Evolutionary conservation across 2,329 filamentous ascomycete species (phyloP), one percentile per base, ranked within the genome.

Genomic region (Alternaria rosae): DNA sequence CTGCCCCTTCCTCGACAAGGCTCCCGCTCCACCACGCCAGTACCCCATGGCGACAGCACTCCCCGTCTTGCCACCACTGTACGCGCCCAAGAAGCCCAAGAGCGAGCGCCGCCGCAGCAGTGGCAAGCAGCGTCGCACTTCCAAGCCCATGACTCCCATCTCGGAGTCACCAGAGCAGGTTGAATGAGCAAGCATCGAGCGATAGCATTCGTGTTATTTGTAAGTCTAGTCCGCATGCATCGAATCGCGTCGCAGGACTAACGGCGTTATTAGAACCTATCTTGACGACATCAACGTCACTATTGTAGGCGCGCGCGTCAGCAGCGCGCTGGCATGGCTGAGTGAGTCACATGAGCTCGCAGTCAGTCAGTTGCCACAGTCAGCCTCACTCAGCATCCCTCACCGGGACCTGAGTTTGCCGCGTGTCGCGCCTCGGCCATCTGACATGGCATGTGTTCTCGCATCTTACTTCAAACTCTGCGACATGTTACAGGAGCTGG

Each of bases 111-210:
- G 78, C 65, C 74, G 78, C 69, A 76, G 77, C 70, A 80, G 78
- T 59, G 76, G 74, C 66, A 82, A 81, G 75, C 72, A 75, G 59
- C 73, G 77, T 43, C 74, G 78, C 55, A 67, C 76, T 3, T 79
- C 78, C 44, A 80, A 80, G 73, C 78, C 79, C 12, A 81, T 82
- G 79, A 77, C 75, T 57, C 78, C 79, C 57, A 81, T 82, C 60
- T 71, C 77, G 11, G 79, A 81, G 72, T 78, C 76, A 8, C 76
- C 77, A 20, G 78, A 79, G 66, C 74, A 75, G 15, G 70, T 71
- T 21, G 78, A 80, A 70, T 81, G 73, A 80, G 54, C 60, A n/a
- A 23, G 30, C 53, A n/a, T 30, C 35, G 56, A 30, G 15, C 28
- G 51, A 56, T 35, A 54, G 23, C 44, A 42, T 43, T 54, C 25